Evolutionary conservation across 2,329 filamentous ascomycete species (phyloP).

Genomic region (Alternaria sp.): DNA sequence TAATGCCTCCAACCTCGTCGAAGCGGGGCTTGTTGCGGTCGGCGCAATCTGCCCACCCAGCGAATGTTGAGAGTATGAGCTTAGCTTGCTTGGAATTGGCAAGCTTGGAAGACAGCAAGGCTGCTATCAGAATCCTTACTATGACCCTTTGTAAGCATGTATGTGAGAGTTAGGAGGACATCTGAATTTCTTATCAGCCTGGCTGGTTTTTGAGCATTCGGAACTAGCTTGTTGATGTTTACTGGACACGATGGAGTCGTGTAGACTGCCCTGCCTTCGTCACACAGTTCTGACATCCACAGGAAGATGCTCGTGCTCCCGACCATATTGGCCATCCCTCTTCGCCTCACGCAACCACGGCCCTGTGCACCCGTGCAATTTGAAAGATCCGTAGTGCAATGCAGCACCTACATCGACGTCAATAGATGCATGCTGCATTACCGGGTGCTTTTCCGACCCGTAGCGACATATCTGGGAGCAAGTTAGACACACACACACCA

Average conservation of each 20-base stretch:
- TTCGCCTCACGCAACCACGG: background rate
- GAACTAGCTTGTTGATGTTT: background rate
- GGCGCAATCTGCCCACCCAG: background rate
- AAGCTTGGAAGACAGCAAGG: background rate
- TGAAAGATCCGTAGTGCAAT: background rate
- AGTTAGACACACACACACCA: constrained; percentile 19
- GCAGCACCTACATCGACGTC: background rate
- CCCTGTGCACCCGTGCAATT: background rate
- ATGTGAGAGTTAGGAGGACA: background rate
- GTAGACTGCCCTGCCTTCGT: background rate
- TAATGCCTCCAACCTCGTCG: background rate
- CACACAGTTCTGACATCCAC: background rate
- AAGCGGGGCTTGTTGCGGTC: background rate
- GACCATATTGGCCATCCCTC: background rate
- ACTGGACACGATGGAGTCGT: background rate
- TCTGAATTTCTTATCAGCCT: background rate
- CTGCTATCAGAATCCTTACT: background rate
- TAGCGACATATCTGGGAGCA: constrained; percentile 41
- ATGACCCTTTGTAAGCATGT: background rate
- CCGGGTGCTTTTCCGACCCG: constrained; percentile 40
- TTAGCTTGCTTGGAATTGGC: background rate
- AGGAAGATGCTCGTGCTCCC: background rate
- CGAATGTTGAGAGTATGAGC: background rate
- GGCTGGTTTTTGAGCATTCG: background rate
- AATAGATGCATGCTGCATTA: constrained; percentile 11